phyloP scores from a whole-genome alignment of 2,329 filamentous ascomycete species.

The Trichoderma endophyticum region DNA sequence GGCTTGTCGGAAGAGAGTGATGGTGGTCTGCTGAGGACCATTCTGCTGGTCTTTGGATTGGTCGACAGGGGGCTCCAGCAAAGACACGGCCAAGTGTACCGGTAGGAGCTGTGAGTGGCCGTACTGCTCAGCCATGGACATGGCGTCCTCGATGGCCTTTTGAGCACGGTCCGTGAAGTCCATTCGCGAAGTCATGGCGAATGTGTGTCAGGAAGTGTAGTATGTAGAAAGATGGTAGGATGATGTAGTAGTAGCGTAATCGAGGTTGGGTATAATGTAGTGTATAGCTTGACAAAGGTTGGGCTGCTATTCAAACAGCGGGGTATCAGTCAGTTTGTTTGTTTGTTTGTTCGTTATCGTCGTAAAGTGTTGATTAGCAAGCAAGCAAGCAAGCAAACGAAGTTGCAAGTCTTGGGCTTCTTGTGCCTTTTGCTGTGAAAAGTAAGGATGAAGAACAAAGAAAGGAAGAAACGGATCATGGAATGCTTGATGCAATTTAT shows the following conservation, averaged over 20 bases:
- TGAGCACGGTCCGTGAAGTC: constrained; percentile 93
- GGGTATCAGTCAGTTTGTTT: neutral
- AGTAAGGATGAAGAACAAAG: neutral
- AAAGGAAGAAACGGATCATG: neutral
- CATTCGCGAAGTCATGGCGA: constrained; percentile 70
- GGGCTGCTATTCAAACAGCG: neutral
- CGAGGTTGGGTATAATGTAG: neutral
- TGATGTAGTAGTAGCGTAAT: neutral
- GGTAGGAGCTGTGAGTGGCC: constrained; percentile 87
- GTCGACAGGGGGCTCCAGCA: constrained; percentile 72
- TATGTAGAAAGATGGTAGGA: neutral
- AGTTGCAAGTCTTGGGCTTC: constrained; percentile 1
- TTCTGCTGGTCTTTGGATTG: constrained; percentile 82
- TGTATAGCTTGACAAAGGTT: neutral
- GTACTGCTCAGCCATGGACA: constrained; percentile 83
- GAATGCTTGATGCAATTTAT: constrained; percentile 12
- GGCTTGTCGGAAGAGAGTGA: constrained; percentile 91
- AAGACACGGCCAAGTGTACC: constrained; percentile 80
- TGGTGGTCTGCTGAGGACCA: constrained; percentile 56
- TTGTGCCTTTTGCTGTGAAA: neutral
- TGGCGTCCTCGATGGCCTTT: constrained; percentile 85
- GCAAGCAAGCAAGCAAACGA: constrained; percentile 1
- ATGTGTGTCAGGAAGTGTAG: neutral
- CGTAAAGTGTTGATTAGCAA: neutral
- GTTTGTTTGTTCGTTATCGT: neutral